Percentiles rank a stretch among this genome's conserved stretches.
These are phyloP conservation scores for Hymenoscyphus salicellus DNA, from an alignment of 2,329 filamentous ascomycete species.

Conservation along the genomic window DNA sequence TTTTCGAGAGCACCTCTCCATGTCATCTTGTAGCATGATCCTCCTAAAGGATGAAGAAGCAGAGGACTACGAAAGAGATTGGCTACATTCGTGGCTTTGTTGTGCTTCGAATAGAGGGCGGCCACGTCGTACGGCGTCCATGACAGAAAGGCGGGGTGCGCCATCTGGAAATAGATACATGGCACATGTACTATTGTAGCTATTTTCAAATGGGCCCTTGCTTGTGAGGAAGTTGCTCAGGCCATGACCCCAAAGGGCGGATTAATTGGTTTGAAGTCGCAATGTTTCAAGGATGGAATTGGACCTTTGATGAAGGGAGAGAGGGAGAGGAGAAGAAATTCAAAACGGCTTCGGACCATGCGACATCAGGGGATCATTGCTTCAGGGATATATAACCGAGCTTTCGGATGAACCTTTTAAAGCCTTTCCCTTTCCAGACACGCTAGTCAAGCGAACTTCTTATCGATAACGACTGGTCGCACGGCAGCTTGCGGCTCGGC, in stretches of 20 bases:
- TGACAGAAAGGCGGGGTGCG: neutral
- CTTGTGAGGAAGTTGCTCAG: neutral
- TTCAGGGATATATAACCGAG: neutral
- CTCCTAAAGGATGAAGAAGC: neutral
- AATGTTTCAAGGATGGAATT: neutral
- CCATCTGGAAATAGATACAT: neutral
- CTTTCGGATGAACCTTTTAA: neutral
- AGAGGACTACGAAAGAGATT: neutral
- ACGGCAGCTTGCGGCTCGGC: neutral
- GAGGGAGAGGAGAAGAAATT: neutral
- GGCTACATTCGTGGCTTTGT: neutral
- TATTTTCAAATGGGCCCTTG: neutral
- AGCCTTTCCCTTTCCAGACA: neutral
- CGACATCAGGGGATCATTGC: neutral
- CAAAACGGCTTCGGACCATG: neutral
- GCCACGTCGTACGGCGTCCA: slow-evolving; percentile 9
- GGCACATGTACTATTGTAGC: neutral
- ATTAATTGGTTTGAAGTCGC: neutral
- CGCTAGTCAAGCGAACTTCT: neutral
- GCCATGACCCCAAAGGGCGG: neutral
- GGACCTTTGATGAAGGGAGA: neutral
- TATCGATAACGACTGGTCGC: neutral
- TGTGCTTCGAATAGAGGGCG: slow-evolving; percentile 10
- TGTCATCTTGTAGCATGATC: neutral
- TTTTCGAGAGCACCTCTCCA: neutral